Evolutionary conservation across 192 early-diverging fungal genomes (phyloP).

Genomic region (Cladochytrium replicatum): DNA sequence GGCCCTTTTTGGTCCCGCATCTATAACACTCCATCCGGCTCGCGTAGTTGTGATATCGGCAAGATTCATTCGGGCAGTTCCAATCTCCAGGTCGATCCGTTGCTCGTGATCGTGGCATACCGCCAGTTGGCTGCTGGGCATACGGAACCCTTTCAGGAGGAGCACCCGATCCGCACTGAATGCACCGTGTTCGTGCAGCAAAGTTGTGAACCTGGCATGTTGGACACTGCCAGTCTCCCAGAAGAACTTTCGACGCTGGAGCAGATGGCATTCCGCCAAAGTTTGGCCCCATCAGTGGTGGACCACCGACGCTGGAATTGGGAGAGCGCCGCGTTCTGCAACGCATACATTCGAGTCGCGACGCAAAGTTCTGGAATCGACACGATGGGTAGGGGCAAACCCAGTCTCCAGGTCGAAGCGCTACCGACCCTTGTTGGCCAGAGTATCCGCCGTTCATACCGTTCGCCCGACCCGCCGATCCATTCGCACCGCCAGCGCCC

Average conservation of each 20-base stretch:
- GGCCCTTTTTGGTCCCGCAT: constrained; percentile 34
- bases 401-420: constrained; percentile 62
- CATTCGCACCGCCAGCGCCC: too few relatives aligned
- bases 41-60: constrained; percentile 60
- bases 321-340: constrained; percentile 36
- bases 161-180: constrained; percentile 34
- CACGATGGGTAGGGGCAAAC: constrained; percentile 57
- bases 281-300: too few relatives aligned
- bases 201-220: constrained; percentile 59
- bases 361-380: constrained; percentile 70
- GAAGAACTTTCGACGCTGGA: constrained; percentile 36
- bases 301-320: too few relatives aligned
- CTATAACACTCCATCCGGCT: constrained; percentile 49
- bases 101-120: too few relatives aligned
- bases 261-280: too few relatives aligned
- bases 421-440: constrained; percentile 19
- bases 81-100: constrained; percentile 42
- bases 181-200: constrained; percentile 35
- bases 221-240: constrained; percentile 61
- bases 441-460: too few relatives aligned
- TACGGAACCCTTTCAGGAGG: too few relatives aligned
- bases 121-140: too few relatives aligned
- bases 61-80: constrained; percentile 51
- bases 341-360: constrained; percentile 53
- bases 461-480: too few relatives aligned